phyloP scores from a whole-genome alignment of 2,329 filamentous ascomycete species.

The Fusarium multiceps region DNA sequence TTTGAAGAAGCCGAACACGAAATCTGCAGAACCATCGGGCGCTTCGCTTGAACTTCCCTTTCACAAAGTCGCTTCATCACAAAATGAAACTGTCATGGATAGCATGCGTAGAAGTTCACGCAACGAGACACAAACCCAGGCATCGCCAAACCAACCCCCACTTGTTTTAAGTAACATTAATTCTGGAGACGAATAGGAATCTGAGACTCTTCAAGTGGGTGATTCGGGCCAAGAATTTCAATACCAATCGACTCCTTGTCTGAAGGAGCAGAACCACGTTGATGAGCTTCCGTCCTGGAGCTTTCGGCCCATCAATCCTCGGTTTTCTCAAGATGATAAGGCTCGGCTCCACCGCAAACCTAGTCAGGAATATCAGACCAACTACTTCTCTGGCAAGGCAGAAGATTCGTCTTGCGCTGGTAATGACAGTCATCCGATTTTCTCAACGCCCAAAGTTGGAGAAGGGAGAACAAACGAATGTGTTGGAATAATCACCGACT shows the following conservation, averaged over 20 bases:
- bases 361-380: conserved; percentile 38
- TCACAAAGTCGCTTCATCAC: not conserved
- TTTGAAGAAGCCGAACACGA: not conserved
- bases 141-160: not conserved
- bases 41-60: not conserved
- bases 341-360: not conserved
- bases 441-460: not conserved
- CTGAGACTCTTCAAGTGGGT: conserved; percentile 26
- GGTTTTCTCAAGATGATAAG: not conserved
- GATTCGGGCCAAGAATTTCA: conserved; percentile 22
- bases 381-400: conserved; percentile 1
- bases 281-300: conserved; percentile 46
- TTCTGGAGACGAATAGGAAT: conserved; percentile 32
- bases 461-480: not conserved
- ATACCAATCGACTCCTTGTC: conserved; percentile 22
- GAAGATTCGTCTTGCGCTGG: not conserved
- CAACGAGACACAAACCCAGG: not conserved
- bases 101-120: not conserved
- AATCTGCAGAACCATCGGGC: not conserved
- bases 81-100: not conserved
- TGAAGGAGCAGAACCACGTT: conserved; percentile 38
- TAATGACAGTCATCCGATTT: not conserved
- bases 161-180: conserved; percentile 10
- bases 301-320: conserved; percentile 21
- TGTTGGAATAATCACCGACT: not conserved